These are phyloP conservation scores for Aureobasidium sp. DNA, from an alignment of 2,329 filamentous ascomycete species.

Conservation along the genomic window DNA sequence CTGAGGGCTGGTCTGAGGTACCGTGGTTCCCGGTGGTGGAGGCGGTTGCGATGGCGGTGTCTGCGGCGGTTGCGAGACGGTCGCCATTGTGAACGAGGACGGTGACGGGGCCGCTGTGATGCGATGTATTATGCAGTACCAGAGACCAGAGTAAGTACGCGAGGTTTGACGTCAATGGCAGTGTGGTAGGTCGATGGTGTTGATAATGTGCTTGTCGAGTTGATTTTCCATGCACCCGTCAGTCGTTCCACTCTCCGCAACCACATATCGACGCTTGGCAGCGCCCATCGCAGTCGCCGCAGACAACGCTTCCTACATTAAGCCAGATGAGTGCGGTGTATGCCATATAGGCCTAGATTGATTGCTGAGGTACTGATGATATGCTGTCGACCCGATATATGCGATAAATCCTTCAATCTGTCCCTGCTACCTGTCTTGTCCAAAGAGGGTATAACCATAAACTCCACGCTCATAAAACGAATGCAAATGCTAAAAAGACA, in stretches of 20 bases:
- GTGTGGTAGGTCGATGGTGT: neutral
- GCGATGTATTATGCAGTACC: neutral
- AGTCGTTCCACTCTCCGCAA: neutral
- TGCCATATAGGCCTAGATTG: neutral
- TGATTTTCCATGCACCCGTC: slow-evolving; percentile 8
- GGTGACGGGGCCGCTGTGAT: neutral
- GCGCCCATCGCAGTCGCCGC: neutral
- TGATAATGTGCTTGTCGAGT: neutral
- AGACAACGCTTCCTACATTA: neutral
- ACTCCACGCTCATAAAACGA: slow-evolving; percentile 15
- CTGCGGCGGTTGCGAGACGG: slow-evolving; percentile 12
- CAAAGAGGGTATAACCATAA: slow-evolving; percentile 14
- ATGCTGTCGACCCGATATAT: neutral
- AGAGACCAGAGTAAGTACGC: too few relatives aligned
- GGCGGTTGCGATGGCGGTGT: slow-evolving; percentile 5
- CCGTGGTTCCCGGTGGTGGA: slow-evolving; percentile 1
- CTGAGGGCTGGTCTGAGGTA: neutral
- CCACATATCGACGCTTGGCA: neutral
- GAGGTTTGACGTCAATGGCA: neutral
- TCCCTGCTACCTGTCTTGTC: neutral
- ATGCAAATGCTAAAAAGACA: slow-evolving; percentile 5
- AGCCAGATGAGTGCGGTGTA: neutral
- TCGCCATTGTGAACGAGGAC: slow-evolving; percentile 2
- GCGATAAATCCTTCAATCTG: neutral
- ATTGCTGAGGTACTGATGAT: neutral